phyloP scores from a whole-genome alignment of 768 basidiomycete genomes.

The Xerocomus potaroensis region DNA sequence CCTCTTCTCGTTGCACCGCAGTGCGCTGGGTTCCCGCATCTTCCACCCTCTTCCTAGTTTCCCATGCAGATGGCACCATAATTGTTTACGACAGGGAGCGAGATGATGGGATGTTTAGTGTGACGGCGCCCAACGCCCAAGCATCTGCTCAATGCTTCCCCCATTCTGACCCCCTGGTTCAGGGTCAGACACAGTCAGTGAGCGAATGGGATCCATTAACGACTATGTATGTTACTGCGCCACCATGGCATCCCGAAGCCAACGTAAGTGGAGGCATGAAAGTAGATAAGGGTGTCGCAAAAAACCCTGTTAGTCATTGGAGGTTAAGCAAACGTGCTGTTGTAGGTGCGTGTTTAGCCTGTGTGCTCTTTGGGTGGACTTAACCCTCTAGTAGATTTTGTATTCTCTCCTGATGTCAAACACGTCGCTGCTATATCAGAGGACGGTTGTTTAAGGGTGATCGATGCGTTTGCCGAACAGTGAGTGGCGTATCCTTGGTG shows the following conservation, averaged over 20 bases:
- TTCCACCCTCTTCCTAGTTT: constrained; percentile 75
- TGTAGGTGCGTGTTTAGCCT: constrained; percentile 49
- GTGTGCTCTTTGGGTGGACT: neutral
- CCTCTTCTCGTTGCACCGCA: constrained; percentile 80
- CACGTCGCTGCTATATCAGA: constrained; percentile 88
- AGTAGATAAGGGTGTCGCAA: constrained; percentile 63
- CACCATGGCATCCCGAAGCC: constrained; percentile 77
- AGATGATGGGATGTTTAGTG: constrained; percentile 74
- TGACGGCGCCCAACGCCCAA: constrained; percentile 45
- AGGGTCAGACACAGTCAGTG: constrained; percentile 20
- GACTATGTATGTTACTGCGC: constrained; percentile 74
- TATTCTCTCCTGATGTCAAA: constrained; percentile 91
- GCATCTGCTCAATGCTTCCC: constrained; percentile 27
- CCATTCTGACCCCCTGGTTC: constrained; percentile 26
- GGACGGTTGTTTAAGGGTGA: constrained; percentile 86
- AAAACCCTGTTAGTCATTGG: constrained; percentile 94
- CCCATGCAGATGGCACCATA: constrained; percentile 86
- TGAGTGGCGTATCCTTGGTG: constrained; percentile 33
- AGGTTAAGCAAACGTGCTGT: constrained; percentile 66
- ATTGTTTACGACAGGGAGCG: constrained; percentile 89
- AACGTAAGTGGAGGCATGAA: constrained; percentile 29
- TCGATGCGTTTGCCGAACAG: constrained; percentile 87
- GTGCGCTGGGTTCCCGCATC: constrained; percentile 86
- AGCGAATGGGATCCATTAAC: constrained; percentile 74
- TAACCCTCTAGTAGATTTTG: constrained; percentile 57